Conservation (phyloP, 1,284 basidiomycete genomes). For the Ceratobasidium sp. region DNA sequence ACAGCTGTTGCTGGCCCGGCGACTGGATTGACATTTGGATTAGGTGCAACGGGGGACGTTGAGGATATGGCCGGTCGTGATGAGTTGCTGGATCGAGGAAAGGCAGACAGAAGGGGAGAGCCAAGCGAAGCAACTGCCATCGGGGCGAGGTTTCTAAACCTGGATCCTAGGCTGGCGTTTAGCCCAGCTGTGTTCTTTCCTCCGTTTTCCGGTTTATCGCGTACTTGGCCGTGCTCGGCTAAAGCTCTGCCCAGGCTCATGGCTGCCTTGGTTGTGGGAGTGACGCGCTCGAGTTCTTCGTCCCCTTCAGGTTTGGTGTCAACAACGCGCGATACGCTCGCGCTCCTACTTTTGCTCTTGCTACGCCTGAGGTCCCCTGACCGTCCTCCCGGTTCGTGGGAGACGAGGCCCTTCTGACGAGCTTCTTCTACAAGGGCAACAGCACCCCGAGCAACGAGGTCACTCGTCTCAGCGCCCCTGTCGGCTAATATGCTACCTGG, state of each 20-base stretch:
- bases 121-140: conserved; percentile 37
- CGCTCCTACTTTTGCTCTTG: conserved; percentile 17
- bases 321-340: not conserved
- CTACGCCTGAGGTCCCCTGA: not conserved
- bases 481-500: conserved; percentile 76
- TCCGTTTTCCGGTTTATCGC: not conserved
- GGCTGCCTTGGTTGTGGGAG: not conserved
- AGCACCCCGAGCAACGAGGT: conserved; percentile 70
- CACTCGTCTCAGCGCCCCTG: conserved; percentile 66
- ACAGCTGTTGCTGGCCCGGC: conserved; percentile 51
- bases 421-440: conserved; percentile 75
- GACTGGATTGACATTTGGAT: conserved; percentile 43
- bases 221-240: conserved; percentile 17
- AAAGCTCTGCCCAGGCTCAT: conserved; percentile 16
- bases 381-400: conserved; percentile 20
- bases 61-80: not conserved
- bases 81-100: conserved; percentile 8
- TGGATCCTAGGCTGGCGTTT: not conserved
- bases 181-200: not conserved
- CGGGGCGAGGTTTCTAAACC: conserved; percentile 27
- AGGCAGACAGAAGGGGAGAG: conserved; percentile 34
- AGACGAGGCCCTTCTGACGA: conserved; percentile 68
- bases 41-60: conserved; percentile 44
- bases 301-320: not conserved
- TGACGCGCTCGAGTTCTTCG: not conserved